Base-by-base conservation (phyloP, 1,139 yeast species). In the Taphrina deformans region DNA sequence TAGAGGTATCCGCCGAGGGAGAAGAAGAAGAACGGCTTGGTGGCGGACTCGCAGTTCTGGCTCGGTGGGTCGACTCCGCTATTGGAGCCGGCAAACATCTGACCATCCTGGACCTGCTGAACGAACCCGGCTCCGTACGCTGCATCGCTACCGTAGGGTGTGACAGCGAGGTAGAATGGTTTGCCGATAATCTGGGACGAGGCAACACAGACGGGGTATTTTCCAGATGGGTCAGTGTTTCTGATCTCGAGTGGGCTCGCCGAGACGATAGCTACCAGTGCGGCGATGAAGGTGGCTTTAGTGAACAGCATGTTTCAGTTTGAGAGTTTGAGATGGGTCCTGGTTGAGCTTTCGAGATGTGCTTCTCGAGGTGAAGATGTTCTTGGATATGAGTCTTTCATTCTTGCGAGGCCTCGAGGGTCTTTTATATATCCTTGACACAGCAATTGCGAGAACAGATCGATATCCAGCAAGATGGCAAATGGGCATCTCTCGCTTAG, bases 21-120 rank as follows among this genome's bases (percentile, higher is more conserved):
- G 50, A 59, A 50, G 56, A 48, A 59, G 63, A 59, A 59, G 56
- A 59, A 59, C 6, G 63, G 63, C 56, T 59, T 59, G 27, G 63
- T 38, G 18, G 55, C 24, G 3, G 63, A 24, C 50, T 59, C 63
- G 16, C 63, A 59, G 21, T 26, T 12, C n/a, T 46, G 44, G 21
- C 12, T 23, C 10, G 58, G 35, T 24, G 58, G 58, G 27, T 48
- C 63, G 18, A 59, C 50, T 12, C 63, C 63, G 35, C 46, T 58
- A 40, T 38, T 33, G 41, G 50, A 18, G 6, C 63, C 63, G 40
- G 44, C 44, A 21, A 59, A 59, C 26, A 52, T 40, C 23, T 59
- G 63, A 16, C 63, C 63, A 21, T 59, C 63, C 14, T n/a, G 18
- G 21, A 50, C 56, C 29, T 59, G 63, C 33, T 59, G 63, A 14